phyloP scores from a whole-genome alignment of 2,329 filamentous ascomycete genomes.

The Zopfia rhizophila region DNA sequence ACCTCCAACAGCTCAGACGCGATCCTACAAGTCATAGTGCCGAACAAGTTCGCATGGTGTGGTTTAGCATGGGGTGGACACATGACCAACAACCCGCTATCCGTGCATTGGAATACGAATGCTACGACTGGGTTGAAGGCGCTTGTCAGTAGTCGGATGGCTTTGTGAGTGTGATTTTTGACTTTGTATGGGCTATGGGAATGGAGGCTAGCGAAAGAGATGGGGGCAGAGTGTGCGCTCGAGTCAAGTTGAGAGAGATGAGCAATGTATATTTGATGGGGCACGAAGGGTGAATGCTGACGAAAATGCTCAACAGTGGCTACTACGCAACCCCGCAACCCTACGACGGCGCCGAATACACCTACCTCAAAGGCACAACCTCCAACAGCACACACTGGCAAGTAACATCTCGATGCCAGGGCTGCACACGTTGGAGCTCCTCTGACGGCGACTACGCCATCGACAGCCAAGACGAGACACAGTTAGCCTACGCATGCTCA shows the following conservation, averaged over 20 bases:
- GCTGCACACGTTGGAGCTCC: conserved; percentile 28
- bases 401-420: conserved; percentile 27
- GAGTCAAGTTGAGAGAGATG: too few species aligned
- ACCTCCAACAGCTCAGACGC: conserved; percentile 23
- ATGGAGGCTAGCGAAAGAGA: too few species aligned
- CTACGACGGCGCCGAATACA: conserved; percentile 26
- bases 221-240: too few species aligned
- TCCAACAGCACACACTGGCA: conserved; percentile 28
- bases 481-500: conserved; percentile 28
- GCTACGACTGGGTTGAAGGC: conserved; percentile 18
- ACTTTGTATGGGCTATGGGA: too few species aligned
- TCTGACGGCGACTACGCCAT: conserved; percentile 24
- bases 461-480: conserved; percentile 4
- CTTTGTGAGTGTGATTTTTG: conserved; percentile 25
- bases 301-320: conserved; percentile 93
- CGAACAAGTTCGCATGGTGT: conserved; percentile 27
- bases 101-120: conserved; percentile 25
- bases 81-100: conserved; percentile 31
- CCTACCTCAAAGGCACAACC: conserved; percentile 20
- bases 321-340: conserved; percentile 91
- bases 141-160: conserved; percentile 25
- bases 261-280: too few species aligned
- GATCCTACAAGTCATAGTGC: conserved; percentile 29
- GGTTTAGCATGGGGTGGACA: conserved; percentile 33
- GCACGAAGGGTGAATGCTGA: conserved; percentile 5